These are phyloP conservation scores for Pilobolus umbonatus DNA, from an alignment of 192 early-diverging fungal genomes.

Conservation along the genomic window DNA sequence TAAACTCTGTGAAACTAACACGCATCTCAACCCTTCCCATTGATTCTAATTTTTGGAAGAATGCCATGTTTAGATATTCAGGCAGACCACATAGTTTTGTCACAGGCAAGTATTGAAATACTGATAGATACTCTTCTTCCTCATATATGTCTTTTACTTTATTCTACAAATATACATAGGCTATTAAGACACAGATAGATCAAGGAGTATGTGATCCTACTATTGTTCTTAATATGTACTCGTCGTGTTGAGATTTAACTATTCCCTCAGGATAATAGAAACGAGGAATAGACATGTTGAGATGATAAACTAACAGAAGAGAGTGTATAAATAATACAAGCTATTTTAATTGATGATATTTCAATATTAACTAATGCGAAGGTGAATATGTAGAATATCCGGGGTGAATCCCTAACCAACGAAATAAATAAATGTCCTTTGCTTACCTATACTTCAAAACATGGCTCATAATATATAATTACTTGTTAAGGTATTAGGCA, in stretches of 20 bases:
- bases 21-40: neutral
- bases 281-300: neutral
- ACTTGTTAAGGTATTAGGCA: too few relatives aligned
- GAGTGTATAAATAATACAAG: neutral
- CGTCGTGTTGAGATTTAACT: neutral
- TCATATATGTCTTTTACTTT: conserved; percentile 10
- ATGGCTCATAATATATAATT: too few relatives aligned
- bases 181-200: neutral
- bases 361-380: too few relatives aligned
- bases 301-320: neutral
- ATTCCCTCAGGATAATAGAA: conserved; percentile 16
- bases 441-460: too few relatives aligned
- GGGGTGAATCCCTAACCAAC: too few relatives aligned
- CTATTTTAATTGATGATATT: too few relatives aligned
- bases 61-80: conserved; percentile 62
- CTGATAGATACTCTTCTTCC: conserved; percentile 7
- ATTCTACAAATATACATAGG: neutral
- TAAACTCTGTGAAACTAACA: conserved; percentile 4
- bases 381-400: too few relatives aligned
- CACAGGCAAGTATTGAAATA: conserved; percentile 20
- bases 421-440: too few relatives aligned
- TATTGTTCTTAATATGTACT: neutral
- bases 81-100: conserved; percentile 54
- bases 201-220: conserved; percentile 2
- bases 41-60: conserved; percentile 44